Evolutionary conservation across 257 asterid genomes (phyloP).

Genomic region (Jaltomata sinuosa): DNA sequence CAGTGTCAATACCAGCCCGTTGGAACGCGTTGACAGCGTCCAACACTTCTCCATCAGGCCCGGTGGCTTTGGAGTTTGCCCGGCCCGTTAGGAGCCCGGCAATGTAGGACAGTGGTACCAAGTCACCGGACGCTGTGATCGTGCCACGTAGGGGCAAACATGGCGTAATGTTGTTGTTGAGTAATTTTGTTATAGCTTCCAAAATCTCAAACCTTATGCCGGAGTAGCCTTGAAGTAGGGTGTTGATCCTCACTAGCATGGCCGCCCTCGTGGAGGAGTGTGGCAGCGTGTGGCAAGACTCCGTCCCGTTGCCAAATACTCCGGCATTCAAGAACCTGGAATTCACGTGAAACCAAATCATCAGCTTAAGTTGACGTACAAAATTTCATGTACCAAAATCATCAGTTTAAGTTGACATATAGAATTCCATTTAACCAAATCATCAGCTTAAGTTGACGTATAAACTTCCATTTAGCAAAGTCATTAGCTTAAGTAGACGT

Average conservation of each 20-base stretch:
- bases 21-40: slow-evolving; percentile 8
- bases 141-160: slow-evolving; percentile 26
- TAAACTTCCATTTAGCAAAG: background rate
- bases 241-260: slow-evolving; percentile 24
- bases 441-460: background rate
- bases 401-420: background rate
- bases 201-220: slow-evolving; percentile 24
- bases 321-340: slow-evolving; percentile 27
- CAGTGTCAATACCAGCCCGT: slow-evolving; percentile 7
- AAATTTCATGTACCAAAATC: background rate
- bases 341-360: background rate
- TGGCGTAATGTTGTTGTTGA: slow-evolving; percentile 17
- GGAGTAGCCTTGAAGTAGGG: slow-evolving; percentile 22
- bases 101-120: slow-evolving; percentile 22
- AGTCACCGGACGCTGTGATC: slow-evolving; percentile 21
- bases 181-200: slow-evolving; percentile 20
- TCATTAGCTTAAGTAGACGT: background rate
- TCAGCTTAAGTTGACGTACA: background rate
- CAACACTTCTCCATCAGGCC: slow-evolving; percentile 10
- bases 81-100: slow-evolving; percentile 16
- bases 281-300: slow-evolving; percentile 14
- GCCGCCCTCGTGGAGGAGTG: slow-evolving; percentile 19
- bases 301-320: slow-evolving; percentile 16
- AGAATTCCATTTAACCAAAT: background rate
- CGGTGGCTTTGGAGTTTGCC: slow-evolving; percentile 16